Base-by-base conservation (phyloP, 1,284 basidiomycete species). In the Boletellus dicymbophilus region DNA sequence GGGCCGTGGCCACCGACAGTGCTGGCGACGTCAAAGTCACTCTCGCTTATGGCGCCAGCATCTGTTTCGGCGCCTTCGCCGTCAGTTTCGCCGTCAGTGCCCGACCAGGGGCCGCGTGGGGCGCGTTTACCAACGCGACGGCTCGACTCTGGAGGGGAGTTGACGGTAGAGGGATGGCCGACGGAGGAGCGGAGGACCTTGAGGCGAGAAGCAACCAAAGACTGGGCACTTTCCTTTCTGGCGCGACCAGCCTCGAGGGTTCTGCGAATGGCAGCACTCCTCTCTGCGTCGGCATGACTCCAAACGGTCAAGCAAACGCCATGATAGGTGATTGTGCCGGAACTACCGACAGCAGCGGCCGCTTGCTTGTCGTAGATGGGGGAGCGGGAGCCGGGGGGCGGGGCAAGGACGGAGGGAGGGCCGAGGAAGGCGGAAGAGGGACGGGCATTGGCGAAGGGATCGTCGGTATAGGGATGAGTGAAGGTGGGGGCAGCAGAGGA, bases 281-380 rank as follows among this genome's bases (percentile, higher is more conserved):
- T 84, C 60, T 93, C 87, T 3, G 86, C 84, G 62, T 97, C 94
- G 25, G 93, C 93, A 63, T 95, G 93, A 10, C 90, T 93, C 93
- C 93, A 97, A 0, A 96, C 92, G 4, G 91, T 93, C 45, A 97
- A 77, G 56, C 91, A 93, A 28, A 95, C 92, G 39, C 93, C 94
- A 64, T 96, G 84, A 66, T 93, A 96, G 12, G 87, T 85, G 53
- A 89, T 66, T 26, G 81, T 88, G 6, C 67, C 67, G 12, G 62
- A 68, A n/a, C 69, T 58, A 31, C 55, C 59, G 16, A 61, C 61
- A 28, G 71, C 73, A 22, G 71, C 67, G 33, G 67, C 53, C 0
- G 72, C 62, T 39, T 70, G 66, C 49, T 66, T 74, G 46, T 70
- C 73, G 31, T 76, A 73, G 51, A 66, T 64, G 15, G 68, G 68